phyloP scores from a whole-genome alignment of 257 asterid species.

The Solanum lignicaule region DNA sequence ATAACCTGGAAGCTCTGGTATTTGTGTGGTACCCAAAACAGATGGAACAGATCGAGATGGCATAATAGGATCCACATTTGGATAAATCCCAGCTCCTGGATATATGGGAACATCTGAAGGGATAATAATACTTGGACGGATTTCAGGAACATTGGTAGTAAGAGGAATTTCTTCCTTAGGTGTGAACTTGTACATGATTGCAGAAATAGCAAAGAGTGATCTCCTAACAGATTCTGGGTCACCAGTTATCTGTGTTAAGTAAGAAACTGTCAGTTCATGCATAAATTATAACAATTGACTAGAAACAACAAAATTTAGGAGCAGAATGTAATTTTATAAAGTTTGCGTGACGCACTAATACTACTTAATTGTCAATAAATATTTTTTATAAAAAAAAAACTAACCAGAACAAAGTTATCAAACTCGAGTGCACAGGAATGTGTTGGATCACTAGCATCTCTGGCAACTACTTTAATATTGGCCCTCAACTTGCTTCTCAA shows the following conservation, averaged over 20 bases:
- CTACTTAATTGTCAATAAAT: neutral
- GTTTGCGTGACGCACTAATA: neutral
- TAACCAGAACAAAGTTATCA: conserved; percentile 86
- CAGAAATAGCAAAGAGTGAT: conserved; percentile 87
- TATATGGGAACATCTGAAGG: conserved; percentile 82
- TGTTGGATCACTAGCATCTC: conserved; percentile 60
- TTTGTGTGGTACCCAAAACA: conserved; percentile 51
- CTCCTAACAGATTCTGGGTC: conserved; percentile 70
- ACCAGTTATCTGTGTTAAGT: conserved; percentile 58
- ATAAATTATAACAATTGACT: neutral
- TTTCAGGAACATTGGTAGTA: conserved; percentile 53
- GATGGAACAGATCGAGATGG: conserved; percentile 54
- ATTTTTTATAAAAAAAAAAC: conserved; percentile 8
- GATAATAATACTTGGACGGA: conserved; percentile 74
- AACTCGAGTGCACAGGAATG: conserved; percentile 87
- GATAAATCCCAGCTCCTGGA: conserved; percentile 70
- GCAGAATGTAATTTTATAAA: neutral
- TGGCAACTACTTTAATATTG: conserved; percentile 52
- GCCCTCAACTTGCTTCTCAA: conserved; percentile 64
- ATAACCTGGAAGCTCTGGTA: conserved; percentile 53
- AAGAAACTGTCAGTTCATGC: neutral
- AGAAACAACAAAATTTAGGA: neutral
- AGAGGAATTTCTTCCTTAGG: conserved; percentile 89
- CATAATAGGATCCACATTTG: conserved; percentile 41
- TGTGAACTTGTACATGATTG: conserved; percentile 82